Percentiles rank a stretch among this genome's conserved stretches.
Evolutionary conservation across 108 stramenopile species (phyloP).

Genomic region (Phaeodactylum tricornutum): DNA sequence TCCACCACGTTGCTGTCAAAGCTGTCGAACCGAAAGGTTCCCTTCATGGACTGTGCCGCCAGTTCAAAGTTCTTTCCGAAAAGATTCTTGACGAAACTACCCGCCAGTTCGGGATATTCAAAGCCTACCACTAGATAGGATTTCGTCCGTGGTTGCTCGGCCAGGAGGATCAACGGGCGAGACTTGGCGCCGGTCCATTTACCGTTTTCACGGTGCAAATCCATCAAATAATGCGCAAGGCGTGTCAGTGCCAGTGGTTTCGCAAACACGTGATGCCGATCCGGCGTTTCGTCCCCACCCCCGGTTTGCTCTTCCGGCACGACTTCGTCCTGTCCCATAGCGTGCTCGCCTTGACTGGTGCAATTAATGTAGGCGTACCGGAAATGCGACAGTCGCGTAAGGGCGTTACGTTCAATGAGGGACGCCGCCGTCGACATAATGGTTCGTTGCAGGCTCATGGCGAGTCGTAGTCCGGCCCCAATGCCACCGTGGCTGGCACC

Average conservation of each 20-base stretch:
- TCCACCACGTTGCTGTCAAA: constrained; percentile 89
- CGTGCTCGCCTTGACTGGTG: constrained; percentile 19
- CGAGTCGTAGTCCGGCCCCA: constrained; percentile 68
- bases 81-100: constrained; percentile 60
- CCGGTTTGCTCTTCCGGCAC: constrained; percentile 6
- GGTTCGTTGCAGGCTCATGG: constrained; percentile 56
- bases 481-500: constrained; percentile 36
- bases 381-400: constrained; percentile 73
- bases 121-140: constrained; percentile 88
- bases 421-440: constrained; percentile 62
- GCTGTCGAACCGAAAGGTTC: constrained; percentile 70
- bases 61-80: constrained; percentile 83
- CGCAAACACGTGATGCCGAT: constrained; percentile 52
- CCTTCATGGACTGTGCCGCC: constrained; percentile 48
- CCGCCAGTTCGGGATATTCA: constrained; percentile 67
- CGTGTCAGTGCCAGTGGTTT: constrained; percentile 70
- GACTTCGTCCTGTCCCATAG: constrained; percentile 3
- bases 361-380: constrained; percentile 78
- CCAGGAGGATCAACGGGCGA: constrained; percentile 76
- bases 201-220: constrained; percentile 85
- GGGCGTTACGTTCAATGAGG: constrained; percentile 64
- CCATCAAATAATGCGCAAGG: constrained; percentile 78
- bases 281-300: constrained; percentile 4
- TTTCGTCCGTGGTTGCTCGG: constrained; percentile 59
- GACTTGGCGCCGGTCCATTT: constrained; percentile 82